Percentiles rank a stretch among this genome's conserved stretches.
Evolutionary conservation across 2,329 filamentous ascomycete genomes (phyloP).

Genomic region (Lasiodiplodia gonubiensis): DNA sequence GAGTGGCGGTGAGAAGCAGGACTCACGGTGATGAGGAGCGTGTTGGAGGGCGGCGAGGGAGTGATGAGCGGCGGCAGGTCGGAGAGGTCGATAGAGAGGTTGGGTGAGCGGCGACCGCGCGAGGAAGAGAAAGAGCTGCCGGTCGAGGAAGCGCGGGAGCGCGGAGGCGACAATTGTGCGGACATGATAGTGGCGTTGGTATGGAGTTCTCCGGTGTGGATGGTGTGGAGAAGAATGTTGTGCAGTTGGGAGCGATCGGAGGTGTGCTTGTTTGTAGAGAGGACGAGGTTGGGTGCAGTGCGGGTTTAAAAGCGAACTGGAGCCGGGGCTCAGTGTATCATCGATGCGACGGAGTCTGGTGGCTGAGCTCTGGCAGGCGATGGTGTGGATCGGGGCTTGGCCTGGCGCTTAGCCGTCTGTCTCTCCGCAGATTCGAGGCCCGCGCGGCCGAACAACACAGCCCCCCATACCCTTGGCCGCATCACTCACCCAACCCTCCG

Average conservation of each 20-base stretch:
- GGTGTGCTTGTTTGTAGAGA: neutral
- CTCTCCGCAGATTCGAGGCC: constrained; percentile 14
- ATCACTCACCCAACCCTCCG: neutral
- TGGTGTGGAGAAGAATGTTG: neutral
- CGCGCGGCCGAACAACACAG: constrained; percentile 10
- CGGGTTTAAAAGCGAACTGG: constrained; percentile 3
- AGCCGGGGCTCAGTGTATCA: neutral
- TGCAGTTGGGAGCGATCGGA: neutral
- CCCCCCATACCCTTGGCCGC: constrained; percentile 12
- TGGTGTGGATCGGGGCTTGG: neutral
- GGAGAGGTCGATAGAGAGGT: constrained; percentile 74
- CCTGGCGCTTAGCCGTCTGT: constrained; percentile 9
- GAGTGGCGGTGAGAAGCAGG: constrained; percentile 7
- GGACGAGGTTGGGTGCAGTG: neutral
- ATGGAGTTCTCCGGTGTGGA: neutral
- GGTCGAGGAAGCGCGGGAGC: constrained; percentile 25
- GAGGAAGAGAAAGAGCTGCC: constrained; percentile 37
- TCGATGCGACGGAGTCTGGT: neutral
- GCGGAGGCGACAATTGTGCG: constrained; percentile 22
- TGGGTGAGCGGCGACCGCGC: constrained; percentile 46
- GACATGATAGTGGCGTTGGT: constrained; percentile 36
- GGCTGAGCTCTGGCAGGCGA: constrained; percentile 12
- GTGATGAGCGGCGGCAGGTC: constrained; percentile 70
- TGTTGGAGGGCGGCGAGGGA: constrained; percentile 81
- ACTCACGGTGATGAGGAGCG: constrained; percentile 74